A percentile compares a stretch with the other conserved stretches of the same genome.
phyloP scores from a whole-genome alignment of 257 asterid genomes.

The Ilex asprella region DNA sequence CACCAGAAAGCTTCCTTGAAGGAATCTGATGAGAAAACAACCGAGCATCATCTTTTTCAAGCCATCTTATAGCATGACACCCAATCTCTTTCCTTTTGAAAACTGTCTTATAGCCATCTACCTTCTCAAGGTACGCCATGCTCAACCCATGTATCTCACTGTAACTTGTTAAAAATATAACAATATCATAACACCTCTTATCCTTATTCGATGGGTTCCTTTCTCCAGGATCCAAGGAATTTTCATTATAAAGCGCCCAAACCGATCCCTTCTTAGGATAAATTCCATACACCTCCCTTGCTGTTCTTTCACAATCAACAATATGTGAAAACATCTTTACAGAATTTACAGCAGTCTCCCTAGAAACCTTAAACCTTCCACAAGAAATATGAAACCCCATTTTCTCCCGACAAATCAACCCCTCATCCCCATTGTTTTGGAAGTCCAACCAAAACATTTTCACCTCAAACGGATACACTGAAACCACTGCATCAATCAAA shows the following conservation, averaged over 20 bases:
- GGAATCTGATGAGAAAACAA: conserved; percentile 76
- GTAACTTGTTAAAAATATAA: conserved; percentile 54
- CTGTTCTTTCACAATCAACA: conserved; percentile 63
- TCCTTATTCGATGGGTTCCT: conserved; percentile 17
- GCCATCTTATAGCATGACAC: conserved; percentile 39
- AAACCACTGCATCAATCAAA: conserved; percentile 53
- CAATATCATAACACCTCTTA: conserved; percentile 34
- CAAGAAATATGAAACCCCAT: conserved; percentile 47
- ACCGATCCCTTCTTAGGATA: conserved; percentile 83
- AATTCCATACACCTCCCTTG: conserved; percentile 54
- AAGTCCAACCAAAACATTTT: conserved; percentile 55
- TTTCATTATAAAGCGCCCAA: conserved; percentile 59
- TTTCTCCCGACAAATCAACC: conserved; percentile 30
- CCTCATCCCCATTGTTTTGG: conserved; percentile 36
- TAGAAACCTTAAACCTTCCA: conserved; percentile 66
- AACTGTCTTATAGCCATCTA: conserved; percentile 56
- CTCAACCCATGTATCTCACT: conserved; percentile 65
- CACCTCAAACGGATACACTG: conserved; percentile 64
- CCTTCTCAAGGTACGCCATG: conserved; percentile 65
- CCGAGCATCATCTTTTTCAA: conserved; percentile 41
- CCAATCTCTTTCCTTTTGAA: conserved; percentile 70
- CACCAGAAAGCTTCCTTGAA: conserved; percentile 66
- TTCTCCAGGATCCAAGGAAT: conserved; percentile 18
- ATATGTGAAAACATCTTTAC: conserved; percentile 66
- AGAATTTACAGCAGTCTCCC: conserved; percentile 35